Evolutionary conservation across 1,284 basidiomycete species (phyloP).

Genomic region (Xanthoconium separans): DNA sequence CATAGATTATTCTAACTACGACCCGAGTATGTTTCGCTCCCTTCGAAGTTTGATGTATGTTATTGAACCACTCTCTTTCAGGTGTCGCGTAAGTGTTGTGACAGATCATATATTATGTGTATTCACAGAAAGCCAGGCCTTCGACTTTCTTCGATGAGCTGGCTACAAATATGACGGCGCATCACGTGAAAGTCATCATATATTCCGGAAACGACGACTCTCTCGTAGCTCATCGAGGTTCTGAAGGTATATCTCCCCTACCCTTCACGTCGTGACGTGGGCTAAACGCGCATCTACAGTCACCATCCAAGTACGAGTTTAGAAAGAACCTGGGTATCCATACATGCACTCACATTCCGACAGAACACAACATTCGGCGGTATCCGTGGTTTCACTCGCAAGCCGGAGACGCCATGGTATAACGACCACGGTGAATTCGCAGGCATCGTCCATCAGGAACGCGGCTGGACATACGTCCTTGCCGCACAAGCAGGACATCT

Average conservation of each 20-base stretch:
- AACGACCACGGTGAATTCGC: constrained; percentile 58
- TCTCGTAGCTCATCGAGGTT: constrained; percentile 61
- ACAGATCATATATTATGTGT: not conserved
- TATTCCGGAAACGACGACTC: constrained; percentile 64
- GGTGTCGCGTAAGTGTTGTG: constrained; percentile 46
- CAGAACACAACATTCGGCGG: constrained; percentile 76
- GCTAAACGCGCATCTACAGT: constrained; percentile 40
- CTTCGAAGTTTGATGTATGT: not conserved
- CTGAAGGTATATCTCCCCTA: constrained; percentile 47
- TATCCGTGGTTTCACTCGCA: constrained; percentile 66
- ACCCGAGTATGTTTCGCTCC: constrained; percentile 43
- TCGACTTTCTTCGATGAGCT: constrained; percentile 64
- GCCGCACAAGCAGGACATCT: constrained; percentile 59
- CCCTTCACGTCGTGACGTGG: not conserved
- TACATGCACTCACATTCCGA: not conserved
- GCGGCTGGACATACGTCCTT: constrained; percentile 64
- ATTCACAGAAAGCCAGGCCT: constrained; percentile 40
- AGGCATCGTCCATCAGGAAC: constrained; percentile 71
- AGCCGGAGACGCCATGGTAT: constrained; percentile 64
- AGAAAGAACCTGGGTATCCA: not conserved
- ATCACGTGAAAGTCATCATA: constrained; percentile 52
- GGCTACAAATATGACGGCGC: constrained; percentile 56
- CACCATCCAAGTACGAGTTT: constrained; percentile 52
- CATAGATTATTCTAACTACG: constrained; percentile 25
- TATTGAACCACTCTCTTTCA: constrained; percentile 18